Base-by-base conservation (phyloP, 2,329 filamentous ascomycete species). In the Cytospora leucostoma region DNA sequence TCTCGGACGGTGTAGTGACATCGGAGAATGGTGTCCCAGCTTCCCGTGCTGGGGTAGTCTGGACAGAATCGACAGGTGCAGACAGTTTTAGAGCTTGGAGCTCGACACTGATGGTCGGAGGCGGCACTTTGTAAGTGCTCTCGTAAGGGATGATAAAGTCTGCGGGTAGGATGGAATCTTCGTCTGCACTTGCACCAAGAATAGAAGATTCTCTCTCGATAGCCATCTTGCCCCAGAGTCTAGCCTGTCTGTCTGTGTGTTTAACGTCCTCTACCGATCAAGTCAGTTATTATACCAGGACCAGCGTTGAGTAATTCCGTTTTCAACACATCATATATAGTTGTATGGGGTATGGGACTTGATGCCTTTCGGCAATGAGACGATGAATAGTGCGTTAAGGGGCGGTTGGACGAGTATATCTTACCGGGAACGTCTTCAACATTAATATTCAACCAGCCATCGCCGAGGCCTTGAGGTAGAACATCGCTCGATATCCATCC, bases 401-500 rank as follows among this genome's bases (percentile, higher is more conserved):
- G 40, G 40, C 17, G 19, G 17, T 10, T 27, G 69, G 7, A n/a
- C 4, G n/a, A 8, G 7, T 47, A 21, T 47, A 10, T 21, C 79
- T 75, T 75, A 83, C 83, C 82, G 49, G 76, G 73, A 33, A 84
- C 77, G 58, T 84, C 78, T 58, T 85, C 80, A 15, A 81, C 81
- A 27, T 84, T 80, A 54, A 88, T 79, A 62, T 85, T 82, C 19
- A 87, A 73, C 84, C 86, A 88, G 11, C 85, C 84, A 54, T 86
- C 82, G 7, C 74, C 75, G 17, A 82, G 69, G 0, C 79, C 82
- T 13, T 77, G 71, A 0, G 86, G 86, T 1, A 80, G 70, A 19
- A 88, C 78, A 59, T 86, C 82, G 35, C 83, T 87, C 12, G 85
- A 88, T 59, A 90, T 79, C 87, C 87, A 88, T 58, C 87, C 87